Percentiles rank a stretch among this genome's conserved stretches.
phyloP scores from a whole-genome alignment of 2,329 filamentous ascomycete genomes.

The Bipolaris bicolor region DNA sequence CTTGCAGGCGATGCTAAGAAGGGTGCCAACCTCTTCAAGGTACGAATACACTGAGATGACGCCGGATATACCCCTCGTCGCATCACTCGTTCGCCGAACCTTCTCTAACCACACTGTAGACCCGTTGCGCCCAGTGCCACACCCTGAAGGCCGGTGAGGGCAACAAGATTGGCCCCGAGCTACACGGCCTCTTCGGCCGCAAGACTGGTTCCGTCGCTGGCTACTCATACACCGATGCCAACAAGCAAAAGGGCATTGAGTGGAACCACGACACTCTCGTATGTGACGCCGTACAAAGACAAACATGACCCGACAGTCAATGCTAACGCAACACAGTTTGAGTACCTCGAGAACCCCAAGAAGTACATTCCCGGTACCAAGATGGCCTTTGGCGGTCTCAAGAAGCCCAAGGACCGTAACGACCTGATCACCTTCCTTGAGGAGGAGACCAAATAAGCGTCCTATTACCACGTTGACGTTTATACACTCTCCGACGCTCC shows the following conservation, averaged over 20 bases:
- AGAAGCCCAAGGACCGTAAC: slow-evolving; percentile 99
- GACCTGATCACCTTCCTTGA: slow-evolving; percentile 91
- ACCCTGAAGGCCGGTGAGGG: slow-evolving; percentile 86
- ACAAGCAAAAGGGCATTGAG: slow-evolving; percentile 92
- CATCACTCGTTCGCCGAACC: slow-evolving; percentile 6
- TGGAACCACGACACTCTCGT: slow-evolving; percentile 89
- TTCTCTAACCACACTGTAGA: slow-evolving; percentile 56
- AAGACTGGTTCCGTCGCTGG: slow-evolving; percentile 90
- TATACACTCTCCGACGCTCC: slow-evolving; percentile 28
- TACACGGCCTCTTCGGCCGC: slow-evolving; percentile 97
- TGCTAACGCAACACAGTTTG: slow-evolving; percentile 66
- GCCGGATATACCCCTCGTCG: slow-evolving; percentile 8
- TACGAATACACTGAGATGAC: slow-evolving; percentile 35
- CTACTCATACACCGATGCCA: slow-evolving; percentile 98
- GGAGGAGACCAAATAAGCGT: slow-evolving; percentile 70
- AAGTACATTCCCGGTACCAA: slow-evolving; percentile 99
- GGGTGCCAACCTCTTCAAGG: slow-evolving; percentile 98
- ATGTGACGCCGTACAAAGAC: slow-evolving; percentile 44
- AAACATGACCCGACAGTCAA: neutral
- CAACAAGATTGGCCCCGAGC: slow-evolving; percentile 98
- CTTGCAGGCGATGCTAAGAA: slow-evolving; percentile 84
- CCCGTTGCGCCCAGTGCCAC: slow-evolving; percentile 98
- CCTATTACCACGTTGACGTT: slow-evolving; percentile 30
- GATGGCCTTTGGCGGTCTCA: slow-evolving; percentile 99
- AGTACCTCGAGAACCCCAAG: slow-evolving; percentile 99